Base-by-base conservation (phyloP, 352 stramenopile species). In the Phytophthora lateralis region DNA sequence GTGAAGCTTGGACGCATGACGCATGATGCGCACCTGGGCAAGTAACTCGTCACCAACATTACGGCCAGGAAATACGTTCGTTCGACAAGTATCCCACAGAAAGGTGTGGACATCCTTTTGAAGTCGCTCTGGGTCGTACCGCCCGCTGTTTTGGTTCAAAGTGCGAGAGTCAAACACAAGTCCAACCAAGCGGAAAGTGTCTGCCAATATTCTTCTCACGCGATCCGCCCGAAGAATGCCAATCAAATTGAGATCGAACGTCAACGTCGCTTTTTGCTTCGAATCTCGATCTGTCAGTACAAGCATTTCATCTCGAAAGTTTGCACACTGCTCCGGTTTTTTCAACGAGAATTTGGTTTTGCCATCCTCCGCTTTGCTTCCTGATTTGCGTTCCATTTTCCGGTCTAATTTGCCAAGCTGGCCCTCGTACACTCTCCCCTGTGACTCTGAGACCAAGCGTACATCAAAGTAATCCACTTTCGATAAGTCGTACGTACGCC, bases 171-270 rank as follows among this genome's bases (percentile, higher is more conserved):
- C 77, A 29, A 90, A 91, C 18, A 78, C 55, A 6, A 91, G 63
- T 0, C 79, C 78, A 11, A 88, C 80, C n/a, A 88, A 55, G 2
- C 75, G 76, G 41, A 90, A 90, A 0, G 78, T 88, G 41, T 91
- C 82, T 0, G 72, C 66, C 4, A 91, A 69, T 15, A 88, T 63
- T 8, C 72, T 72, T 32, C 80, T 72, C 9, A 90, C 35, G 14
- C 80, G 71, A 4, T 88, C 70, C 0, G 73, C 75, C 18, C 82
- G 73, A 52, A 79, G 67, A 18, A 91, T 76, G 0, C 75, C 82
- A 35, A 89, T 62, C 52, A 89, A 55, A 4, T 69, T 56, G 0
- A 85, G 32, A 42, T 83, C 67, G 12, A 90, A 32, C 0, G 60
- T 74, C 32, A 85, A 45, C 1, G 66, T 62, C 46, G 87, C 17